These are phyloP conservation scores for Cystofilobasidium macerans DNA, from an alignment of 768 basidiomycete species.

Conservation along the genomic window DNA sequence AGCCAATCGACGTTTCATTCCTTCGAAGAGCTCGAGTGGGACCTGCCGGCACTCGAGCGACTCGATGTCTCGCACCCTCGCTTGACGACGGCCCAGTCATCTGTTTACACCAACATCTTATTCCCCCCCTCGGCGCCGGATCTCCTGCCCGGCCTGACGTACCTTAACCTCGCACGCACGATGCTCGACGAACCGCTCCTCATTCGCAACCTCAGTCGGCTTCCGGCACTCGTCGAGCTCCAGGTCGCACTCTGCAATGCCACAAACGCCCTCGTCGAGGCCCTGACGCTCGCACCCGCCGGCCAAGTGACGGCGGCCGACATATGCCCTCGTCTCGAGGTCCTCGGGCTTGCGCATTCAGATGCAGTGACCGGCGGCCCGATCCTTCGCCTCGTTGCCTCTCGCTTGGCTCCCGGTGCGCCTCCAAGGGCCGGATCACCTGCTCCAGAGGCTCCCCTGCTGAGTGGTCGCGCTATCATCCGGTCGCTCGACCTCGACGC, in stretches of 20 bases:
- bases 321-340: not conserved
- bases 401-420: not conserved
- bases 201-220: not conserved
- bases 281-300: not conserved
- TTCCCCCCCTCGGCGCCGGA: not conserved
- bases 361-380: not conserved
- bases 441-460: not conserved
- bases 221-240: not conserved
- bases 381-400: not conserved
- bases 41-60: not conserved
- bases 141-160: not conserved
- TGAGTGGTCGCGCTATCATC: not conserved
- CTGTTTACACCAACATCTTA: not conserved
- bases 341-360: not conserved
- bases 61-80: not conserved
- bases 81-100: not conserved
- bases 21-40: not conserved
- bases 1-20: not conserved
- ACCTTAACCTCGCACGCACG: not conserved
- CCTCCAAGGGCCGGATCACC: too few relatives aligned
- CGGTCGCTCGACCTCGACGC: conserved; percentile 1
- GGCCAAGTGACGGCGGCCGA: not conserved
- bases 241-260: not conserved
- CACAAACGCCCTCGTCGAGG: not conserved
- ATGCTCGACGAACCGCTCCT: not conserved